Base-by-base conservation (phyloP, 2,329 filamentous ascomycete species). In the Triangularia setosa region DNA sequence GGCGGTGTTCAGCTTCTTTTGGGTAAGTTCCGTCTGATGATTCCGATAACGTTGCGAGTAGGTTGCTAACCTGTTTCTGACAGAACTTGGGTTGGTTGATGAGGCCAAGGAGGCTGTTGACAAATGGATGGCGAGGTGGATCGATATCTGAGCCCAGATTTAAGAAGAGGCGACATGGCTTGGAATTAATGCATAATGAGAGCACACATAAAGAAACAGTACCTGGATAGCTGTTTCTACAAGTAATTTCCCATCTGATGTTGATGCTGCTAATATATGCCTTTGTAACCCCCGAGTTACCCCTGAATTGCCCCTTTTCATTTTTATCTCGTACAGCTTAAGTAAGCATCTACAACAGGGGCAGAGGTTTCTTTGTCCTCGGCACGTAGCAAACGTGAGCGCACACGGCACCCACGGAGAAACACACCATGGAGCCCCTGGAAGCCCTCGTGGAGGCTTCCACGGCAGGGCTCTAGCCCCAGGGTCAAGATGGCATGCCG, bases 111-210 rank as follows among this genome's bases (percentile, higher is more conserved):
- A 80, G 33, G 78, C 88, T 18, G 84, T 85, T 1, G 78, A 86
- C 30, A 84, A 84, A 66, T 90, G 87, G 87, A 89, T 90, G 87
- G 87, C 84, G 1, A 79, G 88, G 63, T 90, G 87, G 87, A 87
- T 88, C 61, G 76, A 79, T 56, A 72, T 85, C 56, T 65, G 30
- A 60, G 21, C 16, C 33, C 33, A n/a, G 4, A n/a, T 12, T 35
- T 35, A 5, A n/a, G 48, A 11, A 23, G 4, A 53, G n/a, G 14
- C 24, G 48, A 9, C 18, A 53, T 53, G 48, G 16, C 33, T n/a
- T n/a, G 40, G 21, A 48, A 21, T 48, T 33, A 48, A 48, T 48
- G 40, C 40, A 21, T 48, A 48, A 48, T 48, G 33, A 40, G n/a
- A n/a, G 7, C 33, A 7, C 16, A 40, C 4, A 40, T 40, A 33